Base-by-base conservation (phyloP, 2,329 filamentous ascomycete genomes). In the Colletotrichum horii region DNA sequence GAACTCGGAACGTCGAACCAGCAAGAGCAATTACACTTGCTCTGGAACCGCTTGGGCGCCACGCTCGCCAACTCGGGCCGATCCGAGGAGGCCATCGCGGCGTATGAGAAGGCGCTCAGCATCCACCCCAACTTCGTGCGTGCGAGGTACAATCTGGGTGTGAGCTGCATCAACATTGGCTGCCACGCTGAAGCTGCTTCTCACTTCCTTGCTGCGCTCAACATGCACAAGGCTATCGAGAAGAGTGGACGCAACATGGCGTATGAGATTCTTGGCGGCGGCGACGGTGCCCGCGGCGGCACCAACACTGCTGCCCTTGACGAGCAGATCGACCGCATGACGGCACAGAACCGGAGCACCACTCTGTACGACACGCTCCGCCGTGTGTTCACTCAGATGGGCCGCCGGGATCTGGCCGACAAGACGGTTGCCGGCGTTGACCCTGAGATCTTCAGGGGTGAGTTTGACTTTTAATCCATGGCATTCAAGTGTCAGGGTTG, bases 311-410 rank as follows among this genome's bases (percentile, higher is more conserved):
- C 70, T 26, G 80, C 83, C 56, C 83, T 87, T 28, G 96, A 98
- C 80, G 92, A 91, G 72, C 92, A 95, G 79, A 89, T 98, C 24
- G 95, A 98, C 82, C 91, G 94, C 76, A 96, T 98, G 93, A 94
- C 97, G 70, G 94, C 94, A 67, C 96, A 98, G 88, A 99, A 99
- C 85, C 93, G 97, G 83, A 98, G 95, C 88, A 98, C 96, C 66
- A 99, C 98, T 81, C 87, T 99, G 75, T 98, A 98, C 84, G 97
- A 99, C 84, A 99, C 97, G 15, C 87, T 99, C 77, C 88, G 96
- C 77, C 89, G 97, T 76, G 97, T 98, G n/a, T 98, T 99, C 85
- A 96, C 93, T 12, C 95, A 98, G 87, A 98, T 99, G 97, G 94
- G 94, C 4, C 88, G 97, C 74, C 89, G 95, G 72, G 97, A 99